Base-by-base conservation (phyloP, 73 alveolate species). In the Blepharisma japonicum region DNA sequence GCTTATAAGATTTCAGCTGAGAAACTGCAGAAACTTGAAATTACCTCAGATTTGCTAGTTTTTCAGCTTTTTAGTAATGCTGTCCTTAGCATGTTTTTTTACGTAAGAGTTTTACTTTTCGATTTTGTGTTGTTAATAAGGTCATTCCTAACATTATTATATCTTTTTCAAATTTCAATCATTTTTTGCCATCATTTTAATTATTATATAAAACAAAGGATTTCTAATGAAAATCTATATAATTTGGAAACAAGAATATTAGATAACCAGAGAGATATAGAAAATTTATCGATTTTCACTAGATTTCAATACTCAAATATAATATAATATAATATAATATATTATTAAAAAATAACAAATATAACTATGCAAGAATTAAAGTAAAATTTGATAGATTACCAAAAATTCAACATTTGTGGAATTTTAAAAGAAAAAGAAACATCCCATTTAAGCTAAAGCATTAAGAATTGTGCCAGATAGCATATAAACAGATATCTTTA, bases 121-220 rank as follows among this genome's bases (percentile, higher is more conserved):
- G 20, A 70, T 39, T 70, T 70, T 70, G 6, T 70, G 80, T 5
- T 70, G 80, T 70, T 70, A 0, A 45, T 14, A 8, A 70, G 61
- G 25, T 70, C 80, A 45, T 45, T 70, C 4, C 42, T 45, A 1
- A 70, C 80, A 5, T 70, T 70, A 4, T 45, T 70, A 70, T 45
- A 70, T 47, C 80, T 70, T 45, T 70, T 45, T 39, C 3, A 45
- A n/a, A 70, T 45, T 70, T 45, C 66, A n/a, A 18, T 21, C 23
- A 2, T 80, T 70, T 70, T 70, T 1, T 70, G 5, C 80, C 80
- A 45, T 48, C 74, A 61, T 61, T 53, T 53, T 32, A 32, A 32
- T 32, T 32, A 32, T 1, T 32, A n/a, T 32, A 1, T 32, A 32
- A n/a, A n/a, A n/a, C 3, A 32, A 32, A 32, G 42, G 42, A 32